Conservation (phyloP, 2,329 filamentous ascomycete genomes). For the Hymenotorrendiella dingleyae region DNA sequence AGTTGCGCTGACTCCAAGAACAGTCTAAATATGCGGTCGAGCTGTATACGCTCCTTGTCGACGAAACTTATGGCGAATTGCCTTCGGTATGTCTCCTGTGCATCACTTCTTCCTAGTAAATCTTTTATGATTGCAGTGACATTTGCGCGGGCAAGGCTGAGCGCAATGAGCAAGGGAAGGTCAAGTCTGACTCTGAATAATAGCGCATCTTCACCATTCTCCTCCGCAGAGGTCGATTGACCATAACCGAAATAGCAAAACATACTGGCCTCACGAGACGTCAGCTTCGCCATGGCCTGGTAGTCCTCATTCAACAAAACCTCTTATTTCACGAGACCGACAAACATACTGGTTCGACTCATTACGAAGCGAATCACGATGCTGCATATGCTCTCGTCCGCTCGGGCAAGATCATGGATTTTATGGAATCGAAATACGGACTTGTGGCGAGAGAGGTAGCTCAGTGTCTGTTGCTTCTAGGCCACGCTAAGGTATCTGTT, state of each 20-base stretch:
- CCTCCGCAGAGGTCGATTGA: conserved; percentile 71
- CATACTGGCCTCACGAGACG: conserved; percentile 67
- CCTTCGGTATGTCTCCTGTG: conserved; percentile 67
- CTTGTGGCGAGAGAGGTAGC: conserved; percentile 68
- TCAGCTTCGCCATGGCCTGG: conserved; percentile 75
- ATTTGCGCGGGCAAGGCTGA: background rate
- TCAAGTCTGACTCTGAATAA: conserved; percentile 26
- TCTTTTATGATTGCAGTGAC: background rate
- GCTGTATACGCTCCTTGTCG: conserved; percentile 83
- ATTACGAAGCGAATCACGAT: conserved; percentile 78
- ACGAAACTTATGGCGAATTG: conserved; percentile 86
- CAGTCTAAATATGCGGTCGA: conserved; percentile 72
- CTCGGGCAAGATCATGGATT: conserved; percentile 71
- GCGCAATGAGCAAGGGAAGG: background rate
- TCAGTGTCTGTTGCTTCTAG: conserved; percentile 68
- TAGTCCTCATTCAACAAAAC: conserved; percentile 82
- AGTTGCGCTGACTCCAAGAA: conserved; percentile 16
- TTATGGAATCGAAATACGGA: conserved; percentile 70
- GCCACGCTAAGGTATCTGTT: conserved; percentile 68
- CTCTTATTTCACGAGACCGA: conserved; percentile 70
- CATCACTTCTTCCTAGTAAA: background rate
- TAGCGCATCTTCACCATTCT: conserved; percentile 83
- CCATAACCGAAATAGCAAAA: conserved; percentile 61
- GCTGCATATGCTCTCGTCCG: conserved; percentile 79
- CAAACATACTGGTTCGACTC: conserved; percentile 54